phyloP scores from a whole-genome alignment of 73 alveolate species.

The Paramecium sexaurelia region DNA sequence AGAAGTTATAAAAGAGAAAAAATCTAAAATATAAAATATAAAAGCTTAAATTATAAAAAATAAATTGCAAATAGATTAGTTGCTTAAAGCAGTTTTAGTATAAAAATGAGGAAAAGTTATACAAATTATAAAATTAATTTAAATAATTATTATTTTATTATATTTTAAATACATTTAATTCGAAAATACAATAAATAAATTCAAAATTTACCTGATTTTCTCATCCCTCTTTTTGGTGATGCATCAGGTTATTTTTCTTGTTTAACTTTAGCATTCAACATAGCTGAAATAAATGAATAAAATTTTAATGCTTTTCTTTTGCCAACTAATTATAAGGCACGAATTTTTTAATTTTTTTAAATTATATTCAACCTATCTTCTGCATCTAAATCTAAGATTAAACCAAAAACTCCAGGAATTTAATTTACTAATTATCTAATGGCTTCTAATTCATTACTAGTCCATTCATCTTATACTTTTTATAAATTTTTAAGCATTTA shows the following conservation, averaged over 20 bases:
- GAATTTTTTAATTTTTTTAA: not conserved
- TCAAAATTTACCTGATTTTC: not conserved
- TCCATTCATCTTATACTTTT: not conserved
- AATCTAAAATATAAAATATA: conserved; percentile 28
- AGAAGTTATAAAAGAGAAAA: conserved; percentile 57
- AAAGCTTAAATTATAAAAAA: conserved; percentile 64
- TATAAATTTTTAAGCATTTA: not conserved
- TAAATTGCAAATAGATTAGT: conserved; percentile 24
- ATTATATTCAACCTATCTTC: not conserved
- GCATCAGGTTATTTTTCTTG: not conserved
- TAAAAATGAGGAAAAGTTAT: not conserved
- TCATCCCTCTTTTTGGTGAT: not conserved
- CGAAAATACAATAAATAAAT: not conserved
- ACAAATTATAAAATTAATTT: not conserved
- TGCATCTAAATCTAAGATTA: not conserved
- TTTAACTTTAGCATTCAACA: conserved; percentile 1
- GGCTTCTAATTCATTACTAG: not conserved
- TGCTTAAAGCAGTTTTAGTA: conserved; percentile 49
- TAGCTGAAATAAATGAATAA: not conserved
- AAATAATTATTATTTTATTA: not conserved
- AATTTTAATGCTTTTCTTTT: conserved; percentile 23
- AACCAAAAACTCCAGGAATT: not conserved
- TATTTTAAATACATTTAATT: not conserved
- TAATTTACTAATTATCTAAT: not conserved
- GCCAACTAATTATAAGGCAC: not conserved